Base-by-base conservation (phyloP, 1,139 yeast species). In the Yamadazyma dushanensis region DNA sequence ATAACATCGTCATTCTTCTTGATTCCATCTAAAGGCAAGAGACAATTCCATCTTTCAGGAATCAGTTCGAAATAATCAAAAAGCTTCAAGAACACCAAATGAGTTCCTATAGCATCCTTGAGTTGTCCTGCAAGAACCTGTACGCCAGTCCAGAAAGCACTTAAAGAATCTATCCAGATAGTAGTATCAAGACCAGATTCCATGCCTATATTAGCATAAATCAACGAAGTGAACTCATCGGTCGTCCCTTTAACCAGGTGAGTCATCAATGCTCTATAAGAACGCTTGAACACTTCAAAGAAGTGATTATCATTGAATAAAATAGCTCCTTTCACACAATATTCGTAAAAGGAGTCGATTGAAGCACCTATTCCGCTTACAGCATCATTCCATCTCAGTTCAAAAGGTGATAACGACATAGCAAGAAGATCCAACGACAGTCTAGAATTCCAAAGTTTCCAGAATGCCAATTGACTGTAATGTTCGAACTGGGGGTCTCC, bases 281-380 rank as follows among this genome's bases (percentile, higher is more conserved):
- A 69, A 3, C 63, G 57, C 22, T 70, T 59, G 75, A 90, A 90
- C 1, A 87, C 78, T 0, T 66, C 53, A 59, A 73, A 68, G 55
- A 85, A 68, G 23, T 70, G 63, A 11, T 69, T 66, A 53, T 89
- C 95, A 47, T 84, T 69, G 44, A 89, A 88, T 8, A 90, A 52
- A 9, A 89, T 75, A 3, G 90, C 67, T 17, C 81, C 79, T 53
- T 90, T 90, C 25, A 87, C 69, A 0, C 96, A 86, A 56, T 90
- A 87, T 53, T 90, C 97, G 55, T 84, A 90, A 51, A 86, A 87
- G 0, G 96, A 88, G 59, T 90, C 97, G n/a, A 87, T 77, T 2
- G 95, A 84, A 0, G 97, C 97, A 1, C 97, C 97, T 8, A 86
- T 72, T 0, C 97, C 96, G 0, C 92, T 76, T 28, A 80, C 62